phyloP scores from a whole-genome alignment of 2,329 filamentous ascomycete genomes.

The Trichoderma pleuroti region DNA sequence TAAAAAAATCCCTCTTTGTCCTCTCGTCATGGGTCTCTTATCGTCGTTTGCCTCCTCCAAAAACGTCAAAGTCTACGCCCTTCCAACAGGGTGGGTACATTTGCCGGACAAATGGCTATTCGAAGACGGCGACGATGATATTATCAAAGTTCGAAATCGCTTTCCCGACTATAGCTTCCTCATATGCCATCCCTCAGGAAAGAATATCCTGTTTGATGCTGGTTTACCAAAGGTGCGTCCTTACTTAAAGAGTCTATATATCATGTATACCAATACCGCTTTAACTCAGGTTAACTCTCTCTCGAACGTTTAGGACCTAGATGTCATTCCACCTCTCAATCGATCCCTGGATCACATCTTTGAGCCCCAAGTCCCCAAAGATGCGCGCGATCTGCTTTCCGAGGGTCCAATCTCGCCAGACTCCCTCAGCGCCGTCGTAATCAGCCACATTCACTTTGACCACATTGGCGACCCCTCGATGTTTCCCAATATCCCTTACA shows the following conservation, averaged over 20 bases:
- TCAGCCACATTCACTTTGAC: background rate
- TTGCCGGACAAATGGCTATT: background rate
- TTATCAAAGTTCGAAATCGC: background rate
- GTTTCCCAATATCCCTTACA: background rate
- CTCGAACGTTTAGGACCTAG: background rate
- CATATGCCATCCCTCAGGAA: background rate
- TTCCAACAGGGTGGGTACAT: background rate
- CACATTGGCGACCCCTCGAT: background rate
- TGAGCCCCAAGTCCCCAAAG: background rate
- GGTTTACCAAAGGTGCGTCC: background rate
- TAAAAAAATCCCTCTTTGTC: background rate
- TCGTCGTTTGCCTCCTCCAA: background rate
- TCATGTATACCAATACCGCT: fast-evolving
- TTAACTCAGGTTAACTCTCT: background rate
- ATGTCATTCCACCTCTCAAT: background rate
- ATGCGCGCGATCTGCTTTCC: background rate
- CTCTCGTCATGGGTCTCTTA: background rate
- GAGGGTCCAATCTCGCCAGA: background rate
- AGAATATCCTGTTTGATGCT: background rate
- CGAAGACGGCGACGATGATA: background rate
- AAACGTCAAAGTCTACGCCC: background rate
- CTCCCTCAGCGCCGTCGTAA: background rate
- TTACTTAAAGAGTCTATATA: background rate
- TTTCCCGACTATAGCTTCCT: background rate
- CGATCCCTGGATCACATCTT: background rate